phyloP scores from a whole-genome alignment of 345 rosid species.

The Brassica rapa region DNA sequence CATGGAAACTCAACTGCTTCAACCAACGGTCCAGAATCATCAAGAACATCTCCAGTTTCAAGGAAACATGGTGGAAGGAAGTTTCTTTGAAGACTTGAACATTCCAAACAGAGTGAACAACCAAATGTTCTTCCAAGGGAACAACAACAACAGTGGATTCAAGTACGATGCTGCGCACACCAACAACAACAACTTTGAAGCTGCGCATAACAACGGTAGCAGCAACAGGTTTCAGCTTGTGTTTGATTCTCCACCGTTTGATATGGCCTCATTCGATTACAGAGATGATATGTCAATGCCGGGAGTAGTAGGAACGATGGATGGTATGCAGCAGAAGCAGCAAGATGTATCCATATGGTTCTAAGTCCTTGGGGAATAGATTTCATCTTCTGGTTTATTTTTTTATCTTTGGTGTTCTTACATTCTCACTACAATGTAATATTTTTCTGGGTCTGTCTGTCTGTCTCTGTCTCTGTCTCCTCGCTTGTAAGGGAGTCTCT shows the following conservation, averaged over 20 bases:
- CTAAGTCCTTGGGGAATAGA: slow-evolving; percentile 41
- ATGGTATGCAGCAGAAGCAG: slow-evolving; percentile 65
- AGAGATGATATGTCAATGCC: slow-evolving; percentile 67
- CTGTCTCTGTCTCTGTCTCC: background rate
- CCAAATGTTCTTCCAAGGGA: slow-evolving; percentile 55
- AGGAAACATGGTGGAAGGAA: slow-evolving; percentile 53
- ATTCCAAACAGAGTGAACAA: slow-evolving; percentile 44
- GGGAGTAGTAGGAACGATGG: slow-evolving; percentile 44
- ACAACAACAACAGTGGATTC: slow-evolving; percentile 35
- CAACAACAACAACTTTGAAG: slow-evolving; percentile 48
- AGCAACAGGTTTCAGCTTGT: slow-evolving; percentile 51
- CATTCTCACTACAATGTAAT: slow-evolving; percentile 31
- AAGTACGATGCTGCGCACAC: slow-evolving; percentile 20
- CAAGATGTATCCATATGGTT: slow-evolving; percentile 80
- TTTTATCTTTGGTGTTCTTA: slow-evolving; percentile 1
- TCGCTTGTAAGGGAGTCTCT: slow-evolving; percentile 30
- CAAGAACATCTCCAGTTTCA: slow-evolving; percentile 56
- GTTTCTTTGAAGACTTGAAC: slow-evolving; percentile 60
- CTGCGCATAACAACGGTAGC: slow-evolving; percentile 40
- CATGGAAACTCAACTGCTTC: slow-evolving; percentile 48
- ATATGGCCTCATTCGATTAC: slow-evolving; percentile 61
- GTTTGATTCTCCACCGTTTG: slow-evolving; percentile 65
- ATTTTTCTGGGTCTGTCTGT: slow-evolving; percentile 31
- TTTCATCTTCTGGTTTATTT: slow-evolving; percentile 22
- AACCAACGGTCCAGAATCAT: slow-evolving; percentile 56